Conservation (phyloP, 768 basidiomycete species). For the Naganishia antarctica region DNA sequence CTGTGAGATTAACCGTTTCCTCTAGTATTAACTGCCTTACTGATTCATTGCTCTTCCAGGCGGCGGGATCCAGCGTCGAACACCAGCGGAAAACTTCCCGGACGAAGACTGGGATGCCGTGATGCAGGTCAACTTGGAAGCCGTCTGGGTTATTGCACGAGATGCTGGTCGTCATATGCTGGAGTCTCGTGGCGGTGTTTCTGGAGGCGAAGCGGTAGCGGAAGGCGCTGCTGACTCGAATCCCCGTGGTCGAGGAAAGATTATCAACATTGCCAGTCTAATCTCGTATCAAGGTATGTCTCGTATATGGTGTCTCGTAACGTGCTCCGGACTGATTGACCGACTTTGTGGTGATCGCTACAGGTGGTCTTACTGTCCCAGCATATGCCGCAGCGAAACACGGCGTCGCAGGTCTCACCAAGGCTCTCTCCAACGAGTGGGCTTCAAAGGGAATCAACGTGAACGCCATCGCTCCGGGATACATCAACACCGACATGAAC, state of each 20-base stretch:
- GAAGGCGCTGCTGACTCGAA: constrained; percentile 41
- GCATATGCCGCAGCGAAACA: constrained; percentile 91
- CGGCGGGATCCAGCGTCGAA: constrained; percentile 46
- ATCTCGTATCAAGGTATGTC: constrained; percentile 47
- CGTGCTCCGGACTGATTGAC: constrained; percentile 51
- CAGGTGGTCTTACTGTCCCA: constrained; percentile 64
- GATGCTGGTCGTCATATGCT: constrained; percentile 90
- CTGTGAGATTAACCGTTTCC: constrained; percentile 53
- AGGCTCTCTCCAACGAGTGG: constrained; percentile 92
- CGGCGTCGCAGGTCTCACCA: constrained; percentile 61
- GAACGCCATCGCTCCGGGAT: constrained; percentile 81
- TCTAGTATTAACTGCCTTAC: constrained; percentile 28
- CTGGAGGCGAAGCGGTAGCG: constrained; percentile 43
- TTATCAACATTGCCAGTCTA: constrained; percentile 63
- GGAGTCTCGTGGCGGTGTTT: constrained; percentile 52
- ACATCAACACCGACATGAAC: constrained; percentile 81
- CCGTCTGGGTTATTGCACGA: constrained; percentile 75
- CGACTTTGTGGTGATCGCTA: no score
- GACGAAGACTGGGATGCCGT: constrained; percentile 71
- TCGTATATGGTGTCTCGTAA: not conserved
- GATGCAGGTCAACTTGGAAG: constrained; percentile 79
- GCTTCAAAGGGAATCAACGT: constrained; percentile 80
- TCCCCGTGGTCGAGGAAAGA: constrained; percentile 58
- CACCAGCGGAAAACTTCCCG: constrained; percentile 60
- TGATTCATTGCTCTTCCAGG: not conserved